Base-by-base conservation (phyloP, 768 basidiomycete species). In the Rhodosporidiobolus sp. region DNA sequence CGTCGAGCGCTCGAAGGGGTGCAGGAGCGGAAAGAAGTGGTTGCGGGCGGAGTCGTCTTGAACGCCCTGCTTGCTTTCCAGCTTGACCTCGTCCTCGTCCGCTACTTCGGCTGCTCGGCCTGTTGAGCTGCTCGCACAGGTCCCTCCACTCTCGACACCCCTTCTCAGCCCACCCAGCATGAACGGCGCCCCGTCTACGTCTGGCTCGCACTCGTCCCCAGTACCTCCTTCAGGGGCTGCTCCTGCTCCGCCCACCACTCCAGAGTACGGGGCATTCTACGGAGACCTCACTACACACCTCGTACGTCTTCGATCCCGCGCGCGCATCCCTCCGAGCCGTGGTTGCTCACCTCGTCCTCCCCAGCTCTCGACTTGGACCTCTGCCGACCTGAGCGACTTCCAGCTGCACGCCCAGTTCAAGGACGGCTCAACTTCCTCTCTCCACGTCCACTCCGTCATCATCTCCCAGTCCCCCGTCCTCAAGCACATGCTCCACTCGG, bases 401-500 rank as follows among this genome's bases (percentile, higher is more conserved):
- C 53, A 30, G 54, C 67, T 68, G 5, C 50, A 55, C 9, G 52
- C 54, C 30, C 8, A 48, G 7, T 64, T 45, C 10, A 35, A 43
- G 20, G 53, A 68, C n/a, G 48, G 28, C 0, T 8, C 6, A 0
- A 11, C 49, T 17, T 11, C 1, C 5, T 8, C 28, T 3, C 52
- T 65, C 49, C 12, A 43, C 28, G 20, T 69, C 0, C 72, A 73
- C n/a, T 30, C 46, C 5, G 14, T 73, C n/a, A 11, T 69, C 52
- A 35, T 69, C 38, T 65, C 67, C 17, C 63, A 58, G 19, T 56
- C 63, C 1, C 72, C 72, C 0, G 28, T 65, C 8, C 54, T 73
- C 16, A 63, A 34, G 19, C 17, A 19, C 38, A 24, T 62, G 67
- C 38, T 43, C 38, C 38, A 43, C 38, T 43, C 38, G 38, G 38